These are phyloP conservation scores for Vigna unguiculata DNA, from an alignment of 306 rosid species.

Conservation along the genomic window DNA sequence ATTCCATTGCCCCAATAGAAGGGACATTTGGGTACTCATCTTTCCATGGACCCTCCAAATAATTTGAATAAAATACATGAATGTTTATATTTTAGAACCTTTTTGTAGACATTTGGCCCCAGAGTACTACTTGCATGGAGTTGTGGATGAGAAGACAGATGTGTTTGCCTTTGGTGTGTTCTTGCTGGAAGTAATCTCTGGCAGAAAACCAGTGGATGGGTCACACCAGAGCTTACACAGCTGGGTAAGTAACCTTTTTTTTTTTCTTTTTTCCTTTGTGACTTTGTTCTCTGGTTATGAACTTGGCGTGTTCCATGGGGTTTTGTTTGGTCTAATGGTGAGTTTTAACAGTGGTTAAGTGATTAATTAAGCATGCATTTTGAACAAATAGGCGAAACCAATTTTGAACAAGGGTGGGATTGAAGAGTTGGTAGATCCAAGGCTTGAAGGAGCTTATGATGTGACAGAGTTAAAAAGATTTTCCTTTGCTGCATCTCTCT, in stretches of 20 bases:
- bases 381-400: slow-evolving; percentile 79
- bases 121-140: slow-evolving; percentile 93
- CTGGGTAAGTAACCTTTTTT: slow-evolving; percentile 63
- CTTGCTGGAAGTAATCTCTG: slow-evolving; percentile 82
- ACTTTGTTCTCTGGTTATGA: too few species aligned
- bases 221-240: slow-evolving; percentile 91
- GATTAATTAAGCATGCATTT: slow-evolving; percentile 9
- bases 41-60: neutral
- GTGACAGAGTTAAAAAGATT: slow-evolving; percentile 60
- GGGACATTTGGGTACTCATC: slow-evolving; percentile 89
- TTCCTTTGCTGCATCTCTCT: slow-evolving; percentile 82
- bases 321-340: slow-evolving; percentile 40
- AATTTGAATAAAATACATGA: neutral
- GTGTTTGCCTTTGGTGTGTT: slow-evolving; percentile 98
- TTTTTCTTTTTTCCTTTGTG: neutral
- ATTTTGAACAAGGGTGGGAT: slow-evolving; percentile 75
- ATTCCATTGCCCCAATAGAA: slow-evolving; percentile 96
- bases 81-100: neutral
- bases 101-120: slow-evolving; percentile 89
- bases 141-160: slow-evolving; percentile 98
- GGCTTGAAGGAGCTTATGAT: slow-evolving; percentile 80
- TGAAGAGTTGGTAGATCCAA: slow-evolving; percentile 81
- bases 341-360: slow-evolving; percentile 29
- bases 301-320: slow-evolving; percentile 33
- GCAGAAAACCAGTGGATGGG: slow-evolving; percentile 90